These are phyloP conservation scores for Jacaranda copaia DNA, from an alignment of 257 asterid species.

Conservation along the genomic window DNA sequence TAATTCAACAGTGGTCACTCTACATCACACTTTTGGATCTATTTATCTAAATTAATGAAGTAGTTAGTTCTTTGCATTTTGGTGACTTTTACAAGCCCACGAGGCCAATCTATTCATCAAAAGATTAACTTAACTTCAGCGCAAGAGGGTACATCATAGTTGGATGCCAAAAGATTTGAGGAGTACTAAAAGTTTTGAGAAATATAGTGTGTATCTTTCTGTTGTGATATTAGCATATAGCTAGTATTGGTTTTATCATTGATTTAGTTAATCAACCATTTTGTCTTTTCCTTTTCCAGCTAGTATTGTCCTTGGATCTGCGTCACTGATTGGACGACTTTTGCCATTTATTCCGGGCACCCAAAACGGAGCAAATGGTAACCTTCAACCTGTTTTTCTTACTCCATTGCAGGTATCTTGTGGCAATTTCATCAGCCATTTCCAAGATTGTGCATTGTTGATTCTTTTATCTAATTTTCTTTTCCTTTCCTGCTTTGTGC, in stretches of 20 bases:
- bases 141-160: neutral
- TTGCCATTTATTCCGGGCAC: slow-evolving; percentile 65
- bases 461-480: neutral
- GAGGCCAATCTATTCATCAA: neutral
- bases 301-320: slow-evolving; percentile 78
- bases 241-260: neutral
- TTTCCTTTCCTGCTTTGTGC: slow-evolving; percentile 13
- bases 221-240: neutral
- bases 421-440: slow-evolving; percentile 16
- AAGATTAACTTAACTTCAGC: neutral
- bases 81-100: neutral
- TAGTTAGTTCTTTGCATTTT: neutral
- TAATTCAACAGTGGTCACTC: too few relatives aligned
- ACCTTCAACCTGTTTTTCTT: slow-evolving; percentile 60
- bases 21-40: too few relatives aligned
- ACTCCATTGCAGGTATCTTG: slow-evolving; percentile 88
- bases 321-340: slow-evolving; percentile 83
- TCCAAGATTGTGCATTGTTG: neutral
- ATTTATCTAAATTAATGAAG: neutral
- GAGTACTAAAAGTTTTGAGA: neutral
- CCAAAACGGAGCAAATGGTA: slow-evolving; percentile 51
- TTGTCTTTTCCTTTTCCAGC: slow-evolving; percentile 50
- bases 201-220: neutral
- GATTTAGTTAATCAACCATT: slow-evolving; percentile 16
- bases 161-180: neutral